These are phyloP conservation scores for Juncus inflexus DNA, from an alignment of 176 grass and related monocot species.

Conservation along the genomic window DNA sequence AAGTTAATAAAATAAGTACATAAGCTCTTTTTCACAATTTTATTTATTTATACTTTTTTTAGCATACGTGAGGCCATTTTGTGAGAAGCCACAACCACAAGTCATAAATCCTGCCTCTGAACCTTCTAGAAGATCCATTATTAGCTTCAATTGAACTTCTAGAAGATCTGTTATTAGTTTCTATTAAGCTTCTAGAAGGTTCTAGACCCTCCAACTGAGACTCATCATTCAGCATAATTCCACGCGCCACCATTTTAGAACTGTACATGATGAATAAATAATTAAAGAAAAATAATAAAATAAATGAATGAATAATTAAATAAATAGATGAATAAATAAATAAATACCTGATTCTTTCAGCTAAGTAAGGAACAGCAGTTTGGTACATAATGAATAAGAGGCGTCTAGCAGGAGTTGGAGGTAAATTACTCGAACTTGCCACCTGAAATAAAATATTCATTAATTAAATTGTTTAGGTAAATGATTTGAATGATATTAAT, in stretches of 20 bases:
- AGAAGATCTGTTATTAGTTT: conserved; percentile 29
- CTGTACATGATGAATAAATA: conserved; percentile 31
- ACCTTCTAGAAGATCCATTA: conserved; percentile 48
- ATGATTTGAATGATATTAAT: neutral
- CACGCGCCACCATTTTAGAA: conserved; percentile 82
- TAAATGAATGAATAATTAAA: neutral
- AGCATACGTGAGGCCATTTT: conserved; percentile 81
- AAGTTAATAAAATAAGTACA: neutral
- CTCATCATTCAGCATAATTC: conserved; percentile 58
- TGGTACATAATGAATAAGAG: conserved; percentile 93
- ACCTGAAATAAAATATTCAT: conserved; percentile 41
- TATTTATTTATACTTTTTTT: neutral
- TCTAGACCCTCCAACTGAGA: conserved; percentile 41
- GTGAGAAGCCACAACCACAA: conserved; percentile 61
- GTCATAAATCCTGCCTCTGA: conserved; percentile 43
- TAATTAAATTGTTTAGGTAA: conserved; percentile 3
- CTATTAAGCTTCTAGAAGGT: conserved; percentile 40
- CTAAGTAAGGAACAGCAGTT: conserved; percentile 78
- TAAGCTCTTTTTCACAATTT: neutral
- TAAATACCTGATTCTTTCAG: conserved; percentile 81
- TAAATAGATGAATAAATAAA: neutral
- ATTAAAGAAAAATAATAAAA: neutral
- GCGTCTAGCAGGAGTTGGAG: conserved; percentile 73
- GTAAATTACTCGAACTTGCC: conserved; percentile 68
- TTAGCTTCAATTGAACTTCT: conserved; percentile 38